These are phyloP conservation scores for Luffa acutangula DNA, from an alignment of 306 rosid species.

Conservation along the genomic window DNA sequence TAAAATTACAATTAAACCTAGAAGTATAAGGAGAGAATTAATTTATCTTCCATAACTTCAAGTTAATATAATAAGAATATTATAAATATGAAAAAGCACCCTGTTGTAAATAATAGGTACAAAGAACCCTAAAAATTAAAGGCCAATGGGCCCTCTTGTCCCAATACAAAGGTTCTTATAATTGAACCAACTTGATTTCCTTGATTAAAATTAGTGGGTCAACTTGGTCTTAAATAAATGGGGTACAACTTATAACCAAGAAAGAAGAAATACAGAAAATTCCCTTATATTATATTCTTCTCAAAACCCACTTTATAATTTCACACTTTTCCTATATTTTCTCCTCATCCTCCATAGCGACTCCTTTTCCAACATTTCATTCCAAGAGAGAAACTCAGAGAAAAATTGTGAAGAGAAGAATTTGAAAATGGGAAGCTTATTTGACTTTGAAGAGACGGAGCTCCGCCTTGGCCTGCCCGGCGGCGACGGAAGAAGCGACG, in stretches of 20 bases:
- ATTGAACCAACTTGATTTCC: background rate
- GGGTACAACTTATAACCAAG: background rate
- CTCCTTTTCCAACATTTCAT: background rate
- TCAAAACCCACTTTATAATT: background rate
- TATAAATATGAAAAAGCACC: background rate
- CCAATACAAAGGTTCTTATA: background rate
- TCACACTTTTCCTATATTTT: background rate
- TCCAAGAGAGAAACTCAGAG: background rate
- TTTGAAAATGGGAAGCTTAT: conserved; percentile 21
- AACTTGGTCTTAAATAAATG: background rate
- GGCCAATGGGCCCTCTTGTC: background rate
- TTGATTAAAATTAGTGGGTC: background rate
- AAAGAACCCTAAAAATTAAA: background rate
- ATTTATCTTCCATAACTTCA: too few species aligned
- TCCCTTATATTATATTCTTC: background rate
- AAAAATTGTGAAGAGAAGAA: background rate
- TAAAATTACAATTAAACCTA: too few species aligned
- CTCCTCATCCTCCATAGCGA: background rate
- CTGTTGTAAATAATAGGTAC: background rate
- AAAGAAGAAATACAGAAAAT: background rate
- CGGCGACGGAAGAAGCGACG: conserved; percentile 6
- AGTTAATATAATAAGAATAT: too few species aligned
- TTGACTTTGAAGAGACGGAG: conserved; percentile 53
- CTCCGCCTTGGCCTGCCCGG: conserved; percentile 53
- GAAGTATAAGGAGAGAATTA: too few species aligned